Conservation (phyloP, 495 filamentous ascomycete species). For the Pseudoneurospora amorphoporcata region DNA sequence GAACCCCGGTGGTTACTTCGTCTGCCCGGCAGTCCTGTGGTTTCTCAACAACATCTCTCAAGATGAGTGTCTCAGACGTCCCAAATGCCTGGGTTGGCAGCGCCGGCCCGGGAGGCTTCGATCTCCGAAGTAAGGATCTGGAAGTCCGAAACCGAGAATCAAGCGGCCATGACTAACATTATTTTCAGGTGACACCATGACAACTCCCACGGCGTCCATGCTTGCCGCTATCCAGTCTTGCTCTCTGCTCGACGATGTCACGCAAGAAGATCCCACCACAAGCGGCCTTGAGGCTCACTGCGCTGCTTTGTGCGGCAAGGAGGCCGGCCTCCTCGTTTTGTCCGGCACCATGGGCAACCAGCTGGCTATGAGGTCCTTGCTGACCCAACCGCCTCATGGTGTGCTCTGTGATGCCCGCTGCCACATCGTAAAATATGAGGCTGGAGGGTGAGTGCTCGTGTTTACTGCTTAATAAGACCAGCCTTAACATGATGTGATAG, state of each 20-base stretch:
- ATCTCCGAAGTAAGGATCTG: slow-evolving; percentile 30
- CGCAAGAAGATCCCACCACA: slow-evolving; percentile 71
- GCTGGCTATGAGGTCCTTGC: slow-evolving; percentile 54
- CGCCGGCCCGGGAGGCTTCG: slow-evolving; percentile 29
- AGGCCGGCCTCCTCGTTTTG: slow-evolving; percentile 65
- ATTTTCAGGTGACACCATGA: slow-evolving; percentile 67
- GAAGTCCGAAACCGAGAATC: no score
- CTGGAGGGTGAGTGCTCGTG: slow-evolving; percentile 44
- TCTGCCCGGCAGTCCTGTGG: neutral
- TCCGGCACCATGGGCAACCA: slow-evolving; percentile 92
- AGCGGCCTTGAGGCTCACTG: slow-evolving; percentile 59
- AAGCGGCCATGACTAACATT: neutral
- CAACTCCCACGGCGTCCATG: slow-evolving; percentile 77
- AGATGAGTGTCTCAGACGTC: neutral
- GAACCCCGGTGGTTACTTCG: neutral
- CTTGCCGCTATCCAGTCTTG: slow-evolving; percentile 50
- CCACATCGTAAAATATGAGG: slow-evolving; percentile 62
- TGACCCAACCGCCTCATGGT: slow-evolving; percentile 59
- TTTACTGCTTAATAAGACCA: neutral
- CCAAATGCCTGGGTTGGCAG: slow-evolving; percentile 30
- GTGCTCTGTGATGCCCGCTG: slow-evolving; percentile 57
- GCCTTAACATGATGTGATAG: slow-evolving; percentile 11
- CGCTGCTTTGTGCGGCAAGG: slow-evolving; percentile 59
- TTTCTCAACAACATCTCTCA: neutral
- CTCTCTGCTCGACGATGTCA: slow-evolving; percentile 73